phyloP scores from a whole-genome alignment of 768 basidiomycete genomes.

The Termitomyces sp. region DNA sequence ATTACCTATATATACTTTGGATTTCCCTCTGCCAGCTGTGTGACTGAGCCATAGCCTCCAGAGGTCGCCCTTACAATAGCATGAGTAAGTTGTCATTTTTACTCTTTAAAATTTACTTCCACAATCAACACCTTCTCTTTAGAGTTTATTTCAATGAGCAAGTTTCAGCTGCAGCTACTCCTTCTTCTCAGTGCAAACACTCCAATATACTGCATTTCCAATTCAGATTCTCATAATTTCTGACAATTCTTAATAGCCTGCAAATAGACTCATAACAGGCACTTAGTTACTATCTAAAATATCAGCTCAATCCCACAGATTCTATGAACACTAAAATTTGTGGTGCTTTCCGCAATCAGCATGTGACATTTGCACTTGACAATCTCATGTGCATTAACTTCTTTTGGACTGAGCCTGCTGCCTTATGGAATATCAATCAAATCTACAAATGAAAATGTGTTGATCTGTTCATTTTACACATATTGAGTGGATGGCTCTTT shows the following conservation, averaged over 20 bases:
- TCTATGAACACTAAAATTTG: neutral
- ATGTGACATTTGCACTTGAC: neutral
- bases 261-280: neutral
- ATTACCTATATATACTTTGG: too few relatives aligned
- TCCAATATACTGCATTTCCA: neutral
- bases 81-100: neutral
- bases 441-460: too few relatives aligned
- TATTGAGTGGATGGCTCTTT: too few relatives aligned
- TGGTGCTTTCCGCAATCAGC: neutral
- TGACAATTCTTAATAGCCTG: neutral
- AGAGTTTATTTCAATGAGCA: neutral
- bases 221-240: neutral
- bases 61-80: too few relatives aligned
- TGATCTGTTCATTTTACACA: too few relatives aligned
- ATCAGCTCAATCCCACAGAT: neutral
- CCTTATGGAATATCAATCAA: too few relatives aligned
- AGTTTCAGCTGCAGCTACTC: neutral
- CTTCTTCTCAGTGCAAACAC: neutral
- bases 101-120: too few relatives aligned
- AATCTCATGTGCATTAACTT: neutral
- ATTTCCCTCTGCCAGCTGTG: too few relatives aligned
- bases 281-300: neutral
- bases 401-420: neutral
- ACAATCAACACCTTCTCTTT: too few relatives aligned
- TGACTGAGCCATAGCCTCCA: too few relatives aligned